phyloP scores from a whole-genome alignment of 176 grass and related monocot genomes.

The Chrysopogon serrulatus region DNA sequence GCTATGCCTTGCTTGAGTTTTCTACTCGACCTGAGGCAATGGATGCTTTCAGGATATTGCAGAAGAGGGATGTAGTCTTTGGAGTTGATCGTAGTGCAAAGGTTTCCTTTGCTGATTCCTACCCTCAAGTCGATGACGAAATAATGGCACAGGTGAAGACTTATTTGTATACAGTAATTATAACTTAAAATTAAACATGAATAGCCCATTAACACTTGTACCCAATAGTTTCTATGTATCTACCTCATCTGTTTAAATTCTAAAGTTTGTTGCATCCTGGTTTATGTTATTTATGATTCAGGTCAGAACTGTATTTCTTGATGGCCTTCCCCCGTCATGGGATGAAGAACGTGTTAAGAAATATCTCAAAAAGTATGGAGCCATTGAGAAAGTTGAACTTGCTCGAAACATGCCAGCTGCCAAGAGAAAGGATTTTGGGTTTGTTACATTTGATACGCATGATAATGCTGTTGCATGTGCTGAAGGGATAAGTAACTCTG shows the following conservation, averaged over 20 bases:
- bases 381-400: slow-evolving; percentile 85
- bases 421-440: slow-evolving; percentile 96
- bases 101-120: slow-evolving; percentile 94
- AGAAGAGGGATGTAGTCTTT: slow-evolving; percentile 83
- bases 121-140: slow-evolving; percentile 77
- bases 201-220: background rate
- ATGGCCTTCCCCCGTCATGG: slow-evolving; percentile 77
- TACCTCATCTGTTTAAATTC: background rate
- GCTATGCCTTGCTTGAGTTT: slow-evolving; percentile 95
- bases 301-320: slow-evolving; percentile 95
- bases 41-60: slow-evolving; percentile 80
- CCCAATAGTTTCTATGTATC: background rate
- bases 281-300: slow-evolving; percentile 38
- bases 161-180: background rate
- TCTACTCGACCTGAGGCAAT: slow-evolving; percentile 84
- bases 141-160: slow-evolving; percentile 85
- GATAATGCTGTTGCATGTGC: slow-evolving; percentile 89
- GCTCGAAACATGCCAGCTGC: slow-evolving; percentile 95
- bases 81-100: slow-evolving; percentile 84
- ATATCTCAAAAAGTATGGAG: slow-evolving; percentile 89
- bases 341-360: slow-evolving; percentile 84
- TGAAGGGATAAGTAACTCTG: slow-evolving; percentile 58
- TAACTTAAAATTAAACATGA: background rate
- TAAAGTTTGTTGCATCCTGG: slow-evolving; percentile 15
- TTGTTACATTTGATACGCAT: slow-evolving; percentile 92